Percentiles rank a stretch among this genome's conserved stretches.
These are phyloP conservation scores for Zasmidium citrigriseum DNA, from an alignment of 2,329 filamentous ascomycete genomes.

Conservation along the genomic window DNA sequence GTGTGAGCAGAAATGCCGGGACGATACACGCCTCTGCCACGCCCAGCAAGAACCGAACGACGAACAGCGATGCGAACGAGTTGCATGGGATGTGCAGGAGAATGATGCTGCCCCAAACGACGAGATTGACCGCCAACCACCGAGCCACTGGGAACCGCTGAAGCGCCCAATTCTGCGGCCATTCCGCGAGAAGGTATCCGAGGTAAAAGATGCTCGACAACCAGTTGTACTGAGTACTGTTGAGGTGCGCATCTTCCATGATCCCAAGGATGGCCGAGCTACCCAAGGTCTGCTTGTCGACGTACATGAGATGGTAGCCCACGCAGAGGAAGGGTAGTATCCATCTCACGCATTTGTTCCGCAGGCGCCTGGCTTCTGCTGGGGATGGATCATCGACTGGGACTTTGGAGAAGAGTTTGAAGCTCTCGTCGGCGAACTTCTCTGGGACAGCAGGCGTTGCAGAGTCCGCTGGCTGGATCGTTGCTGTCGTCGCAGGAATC, in stretches of 20 bases:
- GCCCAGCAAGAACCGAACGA: slow-evolving; percentile 33
- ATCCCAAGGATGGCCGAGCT: slow-evolving; percentile 35
- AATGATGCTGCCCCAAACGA: slow-evolving; percentile 31
- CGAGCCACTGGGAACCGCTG: slow-evolving; percentile 21
- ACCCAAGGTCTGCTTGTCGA: slow-evolving; percentile 23
- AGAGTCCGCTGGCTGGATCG: background rate
- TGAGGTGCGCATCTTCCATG: slow-evolving; percentile 32
- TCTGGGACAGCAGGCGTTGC: slow-evolving; percentile 14
- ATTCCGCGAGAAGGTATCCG: slow-evolving; percentile 29
- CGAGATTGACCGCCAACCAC: slow-evolving; percentile 20
- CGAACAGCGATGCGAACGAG: slow-evolving; percentile 26
- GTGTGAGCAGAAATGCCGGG: slow-evolving; percentile 14
- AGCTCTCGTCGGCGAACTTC: slow-evolving; percentile 19
- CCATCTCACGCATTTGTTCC: slow-evolving; percentile 21
- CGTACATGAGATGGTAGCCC: slow-evolving; percentile 23
- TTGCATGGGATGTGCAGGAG: slow-evolving; percentile 30
- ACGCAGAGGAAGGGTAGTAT: slow-evolving; percentile 21
- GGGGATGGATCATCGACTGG: slow-evolving; percentile 16
- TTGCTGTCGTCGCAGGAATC: background rate
- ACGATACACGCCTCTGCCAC: slow-evolving; percentile 28
- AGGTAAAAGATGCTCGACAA: slow-evolving; percentile 25
- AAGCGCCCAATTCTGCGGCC: slow-evolving; percentile 28
- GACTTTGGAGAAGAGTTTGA: slow-evolving; percentile 21
- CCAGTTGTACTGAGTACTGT: slow-evolving; percentile 32
- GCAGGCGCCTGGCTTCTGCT: slow-evolving; percentile 14